Conservation (phyloP, 2,329 filamentous ascomycete species). For the Ceratocystis smalleyi region DNA sequence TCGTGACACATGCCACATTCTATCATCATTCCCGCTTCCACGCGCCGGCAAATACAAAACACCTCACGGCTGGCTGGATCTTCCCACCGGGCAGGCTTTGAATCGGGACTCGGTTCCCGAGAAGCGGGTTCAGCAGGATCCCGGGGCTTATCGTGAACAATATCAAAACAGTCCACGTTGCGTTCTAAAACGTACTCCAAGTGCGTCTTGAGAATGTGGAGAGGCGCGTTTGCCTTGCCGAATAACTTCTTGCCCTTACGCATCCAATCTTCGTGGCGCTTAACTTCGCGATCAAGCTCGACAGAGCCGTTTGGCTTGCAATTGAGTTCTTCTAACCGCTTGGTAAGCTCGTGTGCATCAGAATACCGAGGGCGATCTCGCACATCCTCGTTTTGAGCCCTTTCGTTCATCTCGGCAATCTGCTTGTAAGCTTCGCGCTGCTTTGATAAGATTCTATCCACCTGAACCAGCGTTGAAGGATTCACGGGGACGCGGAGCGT, state of each 20-base stretch:
- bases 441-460: conserved; percentile 88
- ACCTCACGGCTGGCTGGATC: conserved; percentile 58
- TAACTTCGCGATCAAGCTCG: conserved; percentile 86
- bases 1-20: conserved; percentile 97
- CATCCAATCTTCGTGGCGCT: conserved; percentile 98
- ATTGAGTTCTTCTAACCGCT: conserved; percentile 72
- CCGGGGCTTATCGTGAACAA: conserved; percentile 67
- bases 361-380: conserved; percentile 69
- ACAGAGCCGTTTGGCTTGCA: conserved; percentile 83
- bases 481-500: conserved; percentile 61
- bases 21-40: conserved; percentile 98
- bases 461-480: conserved; percentile 58
- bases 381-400: conserved; percentile 59
- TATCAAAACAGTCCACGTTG: conserved; percentile 82
- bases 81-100: conserved; percentile 40
- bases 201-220: conserved; percentile 88
- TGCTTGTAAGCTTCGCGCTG: conserved; percentile 86
- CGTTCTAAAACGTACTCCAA: conserved; percentile 86
- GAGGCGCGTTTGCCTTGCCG: conserved; percentile 89
- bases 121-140: conserved; percentile 86
- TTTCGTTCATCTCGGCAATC: conserved; percentile 66
- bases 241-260: conserved; percentile 93
- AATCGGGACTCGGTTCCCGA: conserved; percentile 52
- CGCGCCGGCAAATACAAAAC: conserved; percentile 87
- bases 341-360: conserved; percentile 82